phyloP scores from a whole-genome alignment of 495 filamentous ascomycete genomes.

The Beverwykella pulmonaria region DNA sequence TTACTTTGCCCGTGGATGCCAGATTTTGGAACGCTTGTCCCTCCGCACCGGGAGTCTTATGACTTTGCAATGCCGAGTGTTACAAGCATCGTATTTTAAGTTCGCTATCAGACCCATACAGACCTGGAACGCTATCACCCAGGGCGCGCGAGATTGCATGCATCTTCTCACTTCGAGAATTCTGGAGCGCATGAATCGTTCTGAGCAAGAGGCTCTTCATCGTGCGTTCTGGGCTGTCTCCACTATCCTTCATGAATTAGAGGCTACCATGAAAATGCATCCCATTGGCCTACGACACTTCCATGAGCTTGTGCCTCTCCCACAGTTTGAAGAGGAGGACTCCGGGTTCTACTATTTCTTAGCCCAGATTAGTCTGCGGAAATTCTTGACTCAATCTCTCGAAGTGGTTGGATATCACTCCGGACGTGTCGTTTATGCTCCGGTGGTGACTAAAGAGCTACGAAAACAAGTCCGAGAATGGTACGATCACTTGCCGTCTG shows the following conservation, averaged over 20 bases:
- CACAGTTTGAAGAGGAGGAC: slow-evolving; percentile 31
- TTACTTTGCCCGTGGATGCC: slow-evolving; percentile 27
- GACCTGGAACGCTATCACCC: slow-evolving; percentile 27
- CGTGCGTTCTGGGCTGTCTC: slow-evolving; percentile 31
- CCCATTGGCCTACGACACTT: slow-evolving; percentile 33
- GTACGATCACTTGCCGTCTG: slow-evolving; percentile 30
- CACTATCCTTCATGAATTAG: slow-evolving; percentile 32
- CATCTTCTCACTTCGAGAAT: slow-evolving; percentile 23
- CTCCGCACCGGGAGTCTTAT: slow-evolving; percentile 22
- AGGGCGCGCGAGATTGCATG: slow-evolving; percentile 31
- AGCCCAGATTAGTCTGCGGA: slow-evolving; percentile 31
- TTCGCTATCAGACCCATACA: slow-evolving; percentile 22
- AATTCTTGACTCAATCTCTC: slow-evolving; percentile 28
- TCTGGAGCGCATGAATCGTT: slow-evolving; percentile 9
- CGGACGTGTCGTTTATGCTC: slow-evolving; percentile 32
- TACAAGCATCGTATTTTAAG: slow-evolving; percentile 32
- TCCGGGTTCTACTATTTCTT: slow-evolving; percentile 35
- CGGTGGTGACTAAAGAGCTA: slow-evolving; percentile 29
- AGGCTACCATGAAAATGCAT: slow-evolving; percentile 35
- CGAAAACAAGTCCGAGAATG: slow-evolving; percentile 33
- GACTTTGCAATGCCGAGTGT: slow-evolving; percentile 25
- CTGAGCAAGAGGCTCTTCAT: slow-evolving; percentile 28
- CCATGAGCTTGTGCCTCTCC: slow-evolving; percentile 31
- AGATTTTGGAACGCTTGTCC: slow-evolving; percentile 22
- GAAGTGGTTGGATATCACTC: slow-evolving; percentile 34